Evolutionary conservation across 1,139 yeast species (phyloP), one percentile per base, ranked within the genome.

Genomic region (Debaryomyces fabryi): DNA sequence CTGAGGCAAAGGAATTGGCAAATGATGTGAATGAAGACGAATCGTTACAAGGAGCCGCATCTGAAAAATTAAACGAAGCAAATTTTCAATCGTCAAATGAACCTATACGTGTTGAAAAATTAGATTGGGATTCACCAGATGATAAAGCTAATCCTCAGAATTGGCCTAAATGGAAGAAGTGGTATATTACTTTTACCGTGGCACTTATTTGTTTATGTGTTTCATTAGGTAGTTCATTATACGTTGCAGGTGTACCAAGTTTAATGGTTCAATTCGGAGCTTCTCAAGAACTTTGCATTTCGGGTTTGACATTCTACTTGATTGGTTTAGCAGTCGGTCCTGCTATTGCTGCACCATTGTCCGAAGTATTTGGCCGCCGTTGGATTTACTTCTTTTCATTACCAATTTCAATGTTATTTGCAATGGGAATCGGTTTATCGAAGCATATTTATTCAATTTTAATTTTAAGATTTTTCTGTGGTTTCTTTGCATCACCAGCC

Each of bases 401-500:
- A 58, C 92, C 93, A 3, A 53, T 80, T 27, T 83, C 89, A 4
- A 85, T 86, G 84, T 75, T 86, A 36, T 85, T 86, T 66, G 82
- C 85, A 24, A 82, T 86, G 86, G 93, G 92, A 49, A 86, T 86
- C 46, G 92, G 89, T 12, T 71, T 85, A 49, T 71, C 88, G 1
- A 64, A 72, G 25, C 79, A 85, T 53, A 82, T 86, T 52, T 68
- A 79, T 46, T 72, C 80, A 24, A 72, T 88, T 36, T 70, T 88
- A 43, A 86, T 89, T 2, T 69, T 88, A 46, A 75, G 97, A 56
- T 88, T 90, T 63, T 81, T 91, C 56, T 79, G 91, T 34, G 97
- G 97, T 3, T 74, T 86, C 29, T 76, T 87, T 49, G 88, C 95
- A 0, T 83, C 93, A 4, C 97, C 97, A 4, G 91, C 96, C 0